A percentile compares a stretch with the other conserved stretches of the same genome.
phyloP scores from a whole-genome alignment of 2,329 filamentous ascomycete species.

The Colletotrichum tanaceti region DNA sequence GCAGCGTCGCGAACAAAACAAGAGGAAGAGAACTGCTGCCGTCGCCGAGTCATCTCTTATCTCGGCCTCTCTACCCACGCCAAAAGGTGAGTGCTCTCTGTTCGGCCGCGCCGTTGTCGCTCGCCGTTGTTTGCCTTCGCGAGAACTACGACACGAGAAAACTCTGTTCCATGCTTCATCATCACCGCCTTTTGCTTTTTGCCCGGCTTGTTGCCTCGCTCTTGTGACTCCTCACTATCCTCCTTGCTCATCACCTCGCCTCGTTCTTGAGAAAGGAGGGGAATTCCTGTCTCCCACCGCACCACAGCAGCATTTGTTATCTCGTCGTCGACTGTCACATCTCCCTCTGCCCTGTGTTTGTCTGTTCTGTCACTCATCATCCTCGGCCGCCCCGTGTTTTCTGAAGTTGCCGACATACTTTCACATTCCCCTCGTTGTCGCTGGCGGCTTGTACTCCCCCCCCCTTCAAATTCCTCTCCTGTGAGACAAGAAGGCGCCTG shows the following conservation, averaged over 20 bases:
- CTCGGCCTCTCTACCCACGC: slow-evolving; percentile 5
- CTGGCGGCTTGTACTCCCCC: slow-evolving; percentile 26
- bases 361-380: slow-evolving; percentile 31
- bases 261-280: slow-evolving; percentile 13
- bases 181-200: slow-evolving; percentile 20
- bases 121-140: slow-evolving; percentile 17
- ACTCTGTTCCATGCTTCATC: slow-evolving; percentile 15
- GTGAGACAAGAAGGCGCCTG: slow-evolving; percentile 37
- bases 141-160: slow-evolving; percentile 16
- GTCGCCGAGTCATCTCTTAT: slow-evolving; percentile 23
- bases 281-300: slow-evolving; percentile 17
- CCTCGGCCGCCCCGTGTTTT: slow-evolving; percentile 25
- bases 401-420: slow-evolving; percentile 18
- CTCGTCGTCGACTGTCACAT: slow-evolving; percentile 7
- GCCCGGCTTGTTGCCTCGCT: slow-evolving; percentile 28
- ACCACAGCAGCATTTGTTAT: slow-evolving; percentile 6
- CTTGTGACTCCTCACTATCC: slow-evolving; percentile 28
- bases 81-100: slow-evolving; percentile 31
- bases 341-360: slow-evolving; percentile 25
- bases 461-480: slow-evolving; percentile 25
- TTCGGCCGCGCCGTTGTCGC: slow-evolving; percentile 21
- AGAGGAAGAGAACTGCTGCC: slow-evolving; percentile 29
- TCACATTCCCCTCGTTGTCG: slow-evolving; percentile 20
- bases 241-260: slow-evolving; percentile 22
- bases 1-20: neutral